Percentiles rank a stretch among this genome's conserved stretches.
Evolutionary conservation across 2,329 filamentous ascomycete genomes (phyloP).

Genomic region (Ceratocystiopsis minuta): DNA sequence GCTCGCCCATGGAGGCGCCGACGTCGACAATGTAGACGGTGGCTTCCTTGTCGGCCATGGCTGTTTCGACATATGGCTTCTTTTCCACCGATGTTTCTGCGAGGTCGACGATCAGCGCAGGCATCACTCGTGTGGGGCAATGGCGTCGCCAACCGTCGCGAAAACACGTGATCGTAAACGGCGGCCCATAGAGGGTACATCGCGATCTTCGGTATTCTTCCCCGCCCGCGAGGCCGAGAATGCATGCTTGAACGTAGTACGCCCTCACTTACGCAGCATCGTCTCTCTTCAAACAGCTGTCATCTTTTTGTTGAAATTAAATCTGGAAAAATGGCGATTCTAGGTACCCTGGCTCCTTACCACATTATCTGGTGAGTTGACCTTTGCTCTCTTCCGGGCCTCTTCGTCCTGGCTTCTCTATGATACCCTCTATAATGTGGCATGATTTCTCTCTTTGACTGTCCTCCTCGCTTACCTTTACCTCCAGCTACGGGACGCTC

Average conservation of each 20-base stretch:
- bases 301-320: no score
- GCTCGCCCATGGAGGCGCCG: slow-evolving; percentile 64
- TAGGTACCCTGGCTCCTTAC: slow-evolving; percentile 52
- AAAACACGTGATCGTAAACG: slow-evolving; percentile 5
- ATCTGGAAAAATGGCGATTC: slow-evolving; percentile 16
- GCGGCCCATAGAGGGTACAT: no score
- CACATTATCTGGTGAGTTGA: slow-evolving; percentile 50
- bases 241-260: no score
- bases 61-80: not conserved
- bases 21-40: slow-evolving; percentile 85
- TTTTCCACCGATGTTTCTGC: not conserved
- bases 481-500: slow-evolving; percentile 61
- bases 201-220: no score
- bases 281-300: no score
- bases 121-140: not conserved
- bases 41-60: slow-evolving; percentile 84
- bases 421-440: not conserved
- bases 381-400: not conserved
- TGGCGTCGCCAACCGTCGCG: slow-evolving; percentile 3
- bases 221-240: no score
- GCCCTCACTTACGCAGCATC: no score
- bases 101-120: slow-evolving; percentile 3
- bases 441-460: not conserved
- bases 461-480: not conserved
- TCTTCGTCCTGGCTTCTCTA: not conserved